A percentile compares a stretch with the other conserved stretches of the same genome.
Evolutionary conservation across 2,329 filamentous ascomycete species (phyloP).

Genomic region (Neurospora sp.): DNA sequence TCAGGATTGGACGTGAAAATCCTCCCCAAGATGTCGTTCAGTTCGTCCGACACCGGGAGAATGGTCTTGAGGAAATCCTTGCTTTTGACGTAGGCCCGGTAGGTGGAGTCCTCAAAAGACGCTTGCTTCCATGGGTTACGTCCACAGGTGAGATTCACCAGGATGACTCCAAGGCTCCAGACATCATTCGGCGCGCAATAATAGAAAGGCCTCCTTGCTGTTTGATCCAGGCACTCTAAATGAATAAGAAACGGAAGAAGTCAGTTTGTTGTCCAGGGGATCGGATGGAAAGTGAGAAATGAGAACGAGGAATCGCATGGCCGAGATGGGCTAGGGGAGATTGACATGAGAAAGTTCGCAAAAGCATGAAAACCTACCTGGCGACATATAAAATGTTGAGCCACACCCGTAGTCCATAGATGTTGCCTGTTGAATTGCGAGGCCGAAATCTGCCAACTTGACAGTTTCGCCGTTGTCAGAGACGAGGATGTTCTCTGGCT

Average conservation of each 20-base stretch:
- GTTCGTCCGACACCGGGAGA: slow-evolving; percentile 77
- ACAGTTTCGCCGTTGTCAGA: slow-evolving; percentile 80
- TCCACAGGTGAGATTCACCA: slow-evolving; percentile 95
- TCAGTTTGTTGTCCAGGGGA: slow-evolving; percentile 18
- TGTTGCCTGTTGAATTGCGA: slow-evolving; percentile 73
- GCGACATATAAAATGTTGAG: slow-evolving; percentile 99
- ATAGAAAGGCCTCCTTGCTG: slow-evolving; percentile 66
- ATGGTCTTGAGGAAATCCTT: slow-evolving; percentile 86
- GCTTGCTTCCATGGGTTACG: slow-evolving; percentile 99
- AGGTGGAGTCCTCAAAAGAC: slow-evolving; percentile 86
- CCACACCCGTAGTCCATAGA: slow-evolving; percentile 96
- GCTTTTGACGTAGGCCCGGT: slow-evolving; percentile 79
- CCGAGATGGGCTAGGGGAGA: slow-evolving; percentile 13
- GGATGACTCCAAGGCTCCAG: slow-evolving; percentile 95
- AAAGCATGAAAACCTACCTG: slow-evolving; percentile 55
- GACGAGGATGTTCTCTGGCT: slow-evolving; percentile 96
- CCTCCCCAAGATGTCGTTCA: slow-evolving; percentile 76
- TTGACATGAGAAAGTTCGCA: slow-evolving; percentile 8
- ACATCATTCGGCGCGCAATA: slow-evolving; percentile 91
- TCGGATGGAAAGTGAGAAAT: slow-evolving; percentile 4
- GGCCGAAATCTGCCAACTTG: slow-evolving; percentile 94
- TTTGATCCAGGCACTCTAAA: slow-evolving; percentile 80
- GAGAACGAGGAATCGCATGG: not conserved
- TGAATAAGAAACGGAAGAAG: slow-evolving; percentile 18
- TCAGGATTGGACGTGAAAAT: slow-evolving; percentile 83